Conservation (phyloP, 176 grass and related monocot species). For the Triticum timopheevii region DNA sequence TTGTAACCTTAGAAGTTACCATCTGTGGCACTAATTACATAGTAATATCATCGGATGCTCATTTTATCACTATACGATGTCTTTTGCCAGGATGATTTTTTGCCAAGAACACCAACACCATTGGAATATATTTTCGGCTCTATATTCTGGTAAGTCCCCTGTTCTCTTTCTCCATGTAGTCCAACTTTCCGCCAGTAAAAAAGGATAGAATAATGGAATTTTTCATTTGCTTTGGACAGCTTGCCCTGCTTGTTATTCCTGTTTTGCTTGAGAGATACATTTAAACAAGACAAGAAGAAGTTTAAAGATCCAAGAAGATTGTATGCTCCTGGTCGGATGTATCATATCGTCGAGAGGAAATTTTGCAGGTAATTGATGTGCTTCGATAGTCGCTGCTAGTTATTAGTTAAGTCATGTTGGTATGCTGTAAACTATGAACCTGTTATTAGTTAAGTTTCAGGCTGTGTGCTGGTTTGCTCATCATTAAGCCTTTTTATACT, state of each 20-base stretch:
- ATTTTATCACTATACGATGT: background rate
- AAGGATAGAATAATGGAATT: conserved; percentile 9
- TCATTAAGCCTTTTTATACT: conserved; percentile 6
- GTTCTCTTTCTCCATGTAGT: conserved; percentile 24
- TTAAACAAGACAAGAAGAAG: conserved; percentile 91
- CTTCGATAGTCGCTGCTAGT: conserved; percentile 10
- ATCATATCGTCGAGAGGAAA: conserved; percentile 98
- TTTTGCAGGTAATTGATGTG: conserved; percentile 71
- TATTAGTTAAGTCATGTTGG: background rate
- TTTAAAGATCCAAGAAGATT: conserved; percentile 82
- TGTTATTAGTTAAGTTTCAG: background rate
- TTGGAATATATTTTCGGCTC: conserved; percentile 90
- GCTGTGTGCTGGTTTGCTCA: background rate
- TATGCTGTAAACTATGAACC: conserved; percentile 17
- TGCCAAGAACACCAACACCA: conserved; percentile 95
- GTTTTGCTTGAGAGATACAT: conserved; percentile 95
- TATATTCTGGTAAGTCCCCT: conserved; percentile 71
- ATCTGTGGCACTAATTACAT: background rate
- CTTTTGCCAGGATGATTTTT: conserved; percentile 86
- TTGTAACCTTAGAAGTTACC: background rate
- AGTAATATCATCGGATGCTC: background rate
- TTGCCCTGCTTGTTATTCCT: conserved; percentile 93
- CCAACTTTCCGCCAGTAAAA: background rate
- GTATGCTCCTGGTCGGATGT: conserved; percentile 95
- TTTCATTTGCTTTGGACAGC: conserved; percentile 86